These are phyloP conservation scores for Massarina eburnea DNA, from an alignment of 2,329 filamentous ascomycete genomes.

Conservation along the genomic window DNA sequence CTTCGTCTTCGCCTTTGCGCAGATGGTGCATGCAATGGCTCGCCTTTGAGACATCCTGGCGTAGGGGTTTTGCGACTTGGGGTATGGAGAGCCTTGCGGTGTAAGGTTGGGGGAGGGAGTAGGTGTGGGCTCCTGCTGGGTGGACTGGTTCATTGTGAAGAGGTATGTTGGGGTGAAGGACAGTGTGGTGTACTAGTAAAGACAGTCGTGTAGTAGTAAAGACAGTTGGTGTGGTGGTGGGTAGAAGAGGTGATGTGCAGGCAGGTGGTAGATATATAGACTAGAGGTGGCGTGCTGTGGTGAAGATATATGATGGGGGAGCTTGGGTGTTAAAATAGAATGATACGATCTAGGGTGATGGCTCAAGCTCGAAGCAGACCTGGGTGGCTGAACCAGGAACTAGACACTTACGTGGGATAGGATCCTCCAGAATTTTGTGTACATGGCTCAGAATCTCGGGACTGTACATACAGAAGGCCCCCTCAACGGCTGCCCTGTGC, in stretches of 20 bases:
- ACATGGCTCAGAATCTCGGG: slow-evolving; percentile 14
- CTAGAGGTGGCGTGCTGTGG: neutral
- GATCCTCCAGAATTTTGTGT: slow-evolving; percentile 12
- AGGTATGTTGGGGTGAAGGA: slow-evolving; percentile 3
- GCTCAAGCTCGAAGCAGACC: slow-evolving; percentile 15
- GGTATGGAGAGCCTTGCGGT: slow-evolving; percentile 13
- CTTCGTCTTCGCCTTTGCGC: slow-evolving; percentile 43
- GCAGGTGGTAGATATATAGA: slow-evolving; percentile 1
- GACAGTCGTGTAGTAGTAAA: neutral
- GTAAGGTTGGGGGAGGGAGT: slow-evolving; percentile 13
- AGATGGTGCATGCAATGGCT: slow-evolving; percentile 43
- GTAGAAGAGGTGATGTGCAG: neutral
- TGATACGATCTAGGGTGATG: slow-evolving; percentile 11
- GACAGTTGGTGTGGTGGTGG: slow-evolving; percentile 1
- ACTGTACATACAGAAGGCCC: slow-evolving; percentile 16
- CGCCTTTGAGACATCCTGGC: slow-evolving; percentile 34
- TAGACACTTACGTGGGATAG: slow-evolving; percentile 29
- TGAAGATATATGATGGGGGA: slow-evolving; percentile 1
- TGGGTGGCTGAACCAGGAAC: slow-evolving; percentile 20
- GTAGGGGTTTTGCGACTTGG: slow-evolving; percentile 27
- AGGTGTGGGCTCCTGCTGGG: slow-evolving; percentile 15
- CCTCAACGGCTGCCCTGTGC: slow-evolving; percentile 30
- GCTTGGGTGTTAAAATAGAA: slow-evolving; percentile 15
- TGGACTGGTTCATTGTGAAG: slow-evolving; percentile 19
- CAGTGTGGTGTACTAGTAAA: slow-evolving; percentile 7